Conservation (phyloP, 306 rosid genomes). For the Geum urbanum region DNA sequence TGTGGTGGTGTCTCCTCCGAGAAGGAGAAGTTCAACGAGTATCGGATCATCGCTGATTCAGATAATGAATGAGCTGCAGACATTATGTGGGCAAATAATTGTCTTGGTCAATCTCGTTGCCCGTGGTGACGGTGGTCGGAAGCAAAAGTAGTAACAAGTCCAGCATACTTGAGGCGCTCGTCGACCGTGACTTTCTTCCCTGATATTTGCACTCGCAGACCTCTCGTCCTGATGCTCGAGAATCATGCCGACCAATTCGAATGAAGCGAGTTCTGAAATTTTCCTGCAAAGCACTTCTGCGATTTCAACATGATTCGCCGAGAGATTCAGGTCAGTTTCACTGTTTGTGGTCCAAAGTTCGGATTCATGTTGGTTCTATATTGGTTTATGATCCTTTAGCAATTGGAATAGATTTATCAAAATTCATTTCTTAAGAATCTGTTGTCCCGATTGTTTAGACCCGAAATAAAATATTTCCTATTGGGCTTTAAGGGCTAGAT, state of each 20-base stretch:
- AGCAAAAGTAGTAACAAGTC: constrained; percentile 45
- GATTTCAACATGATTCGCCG: constrained; percentile 31
- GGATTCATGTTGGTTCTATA: too few species aligned
- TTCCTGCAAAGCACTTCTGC: constrained; percentile 34
- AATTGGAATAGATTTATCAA: too few species aligned
- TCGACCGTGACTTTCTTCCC: constrained; percentile 42
- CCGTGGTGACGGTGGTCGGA: constrained; percentile 37
- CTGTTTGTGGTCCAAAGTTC: too few species aligned
- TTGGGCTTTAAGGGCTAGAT: too few species aligned
- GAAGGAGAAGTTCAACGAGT: constrained; percentile 8
- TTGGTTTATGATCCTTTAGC: too few species aligned
- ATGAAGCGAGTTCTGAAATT: constrained; percentile 38
- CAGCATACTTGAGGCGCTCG: constrained; percentile 39
- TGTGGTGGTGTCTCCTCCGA: background rate
- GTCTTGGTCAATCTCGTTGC: constrained; percentile 25
- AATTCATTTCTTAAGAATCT: too few species aligned
- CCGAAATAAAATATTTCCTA: too few species aligned
- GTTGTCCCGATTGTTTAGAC: too few species aligned
- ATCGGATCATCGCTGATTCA: constrained; percentile 27
- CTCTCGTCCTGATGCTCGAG: constrained; percentile 37
- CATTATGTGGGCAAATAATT: constrained; percentile 15
- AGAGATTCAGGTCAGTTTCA: constrained; percentile 32
- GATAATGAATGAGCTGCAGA: constrained; percentile 33
- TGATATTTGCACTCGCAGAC: constrained; percentile 38
- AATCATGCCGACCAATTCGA: constrained; percentile 20